Evolutionary conservation across 164 flowering plant genomes (phyloP).

Genomic region (Kalanchoe fedtschenkoi): DNA sequence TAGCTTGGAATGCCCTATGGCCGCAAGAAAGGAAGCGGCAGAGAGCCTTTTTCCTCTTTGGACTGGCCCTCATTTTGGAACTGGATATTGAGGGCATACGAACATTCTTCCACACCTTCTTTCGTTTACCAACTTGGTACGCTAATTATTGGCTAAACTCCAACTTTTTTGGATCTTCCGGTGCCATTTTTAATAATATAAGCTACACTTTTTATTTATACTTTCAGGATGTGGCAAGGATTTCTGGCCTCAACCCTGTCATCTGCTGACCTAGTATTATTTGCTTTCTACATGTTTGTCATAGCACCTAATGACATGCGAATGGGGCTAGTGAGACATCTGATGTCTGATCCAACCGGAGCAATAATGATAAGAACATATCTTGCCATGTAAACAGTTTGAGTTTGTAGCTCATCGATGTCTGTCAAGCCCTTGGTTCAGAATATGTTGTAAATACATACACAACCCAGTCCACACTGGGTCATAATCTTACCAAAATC

Average conservation of each 20-base stretch:
- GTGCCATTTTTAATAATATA: not conserved
- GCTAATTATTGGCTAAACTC: not conserved
- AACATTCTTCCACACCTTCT: slow-evolving; percentile 78
- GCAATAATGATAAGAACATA: slow-evolving; percentile 75
- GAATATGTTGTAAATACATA: not conserved
- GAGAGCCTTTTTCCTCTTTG: slow-evolving; percentile 91
- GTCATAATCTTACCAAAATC: no score
- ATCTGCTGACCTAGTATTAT: slow-evolving; percentile 62
- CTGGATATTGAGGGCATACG: slow-evolving; percentile 85
- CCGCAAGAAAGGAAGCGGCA: slow-evolving; percentile 94
- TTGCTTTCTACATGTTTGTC: slow-evolving; percentile 87
- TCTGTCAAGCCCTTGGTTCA: not conserved
- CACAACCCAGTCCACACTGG: no score
- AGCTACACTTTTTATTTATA: not conserved
- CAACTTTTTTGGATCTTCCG: not conserved
- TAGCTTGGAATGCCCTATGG: slow-evolving; percentile 98
- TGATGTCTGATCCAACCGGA: slow-evolving; percentile 87
- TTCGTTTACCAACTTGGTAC: slow-evolving; percentile 81
- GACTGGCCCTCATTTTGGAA: slow-evolving; percentile 79
- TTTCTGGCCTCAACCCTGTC: slow-evolving; percentile 89
- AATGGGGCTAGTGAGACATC: slow-evolving; percentile 66
- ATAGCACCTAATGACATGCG: slow-evolving; percentile 82
- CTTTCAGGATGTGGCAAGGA: slow-evolving; percentile 94
- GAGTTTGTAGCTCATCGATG: not conserved
- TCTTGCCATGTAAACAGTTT: slow-evolving; percentile 33